Evolutionary conservation across 495 filamentous ascomycete species (phyloP).

Genomic region (Penicillium roqueforti): DNA sequence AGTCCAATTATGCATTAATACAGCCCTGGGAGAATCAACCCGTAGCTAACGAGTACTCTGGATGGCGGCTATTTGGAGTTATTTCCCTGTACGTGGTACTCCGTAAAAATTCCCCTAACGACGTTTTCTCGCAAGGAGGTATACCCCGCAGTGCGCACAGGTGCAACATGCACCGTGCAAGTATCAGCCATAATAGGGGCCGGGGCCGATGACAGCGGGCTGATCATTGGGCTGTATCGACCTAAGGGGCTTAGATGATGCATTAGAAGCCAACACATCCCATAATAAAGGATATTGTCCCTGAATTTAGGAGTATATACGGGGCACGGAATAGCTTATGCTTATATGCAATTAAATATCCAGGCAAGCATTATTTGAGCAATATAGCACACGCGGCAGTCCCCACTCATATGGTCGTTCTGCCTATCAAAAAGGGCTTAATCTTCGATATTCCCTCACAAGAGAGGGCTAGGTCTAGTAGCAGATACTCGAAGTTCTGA

Average conservation of each 20-base stretch:
- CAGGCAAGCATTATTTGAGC: slow-evolving; percentile 8
- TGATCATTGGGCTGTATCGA: no score
- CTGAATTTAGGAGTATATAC: not conserved
- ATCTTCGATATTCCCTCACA: slow-evolving; percentile 18
- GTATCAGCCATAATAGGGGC: no score
- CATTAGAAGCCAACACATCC: not conserved
- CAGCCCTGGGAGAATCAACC: not conserved
- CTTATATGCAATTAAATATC: not conserved
- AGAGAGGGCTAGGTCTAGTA: slow-evolving; percentile 17
- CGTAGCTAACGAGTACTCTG: not conserved
- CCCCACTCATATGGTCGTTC: slow-evolving; percentile 28
- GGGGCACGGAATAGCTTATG: no score
- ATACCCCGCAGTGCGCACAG: slow-evolving; percentile 20
- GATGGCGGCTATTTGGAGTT: not conserved
- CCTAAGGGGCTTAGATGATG: not conserved
- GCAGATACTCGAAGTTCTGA: slow-evolving; percentile 18
- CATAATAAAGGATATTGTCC: not conserved
- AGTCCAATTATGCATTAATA: not conserved
- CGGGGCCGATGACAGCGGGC: no score
- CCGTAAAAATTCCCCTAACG: not conserved
- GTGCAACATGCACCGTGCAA: no score
- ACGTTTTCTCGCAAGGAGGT: not conserved
- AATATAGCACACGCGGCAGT: slow-evolving; percentile 21
- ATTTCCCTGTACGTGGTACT: not conserved
- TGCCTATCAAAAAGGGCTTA: slow-evolving; percentile 19